Evolutionary conservation across 768 basidiomycete species (phyloP), one percentile per base, ranked within the genome.

Genomic region (Candolleomyces aberdarensis): DNA sequence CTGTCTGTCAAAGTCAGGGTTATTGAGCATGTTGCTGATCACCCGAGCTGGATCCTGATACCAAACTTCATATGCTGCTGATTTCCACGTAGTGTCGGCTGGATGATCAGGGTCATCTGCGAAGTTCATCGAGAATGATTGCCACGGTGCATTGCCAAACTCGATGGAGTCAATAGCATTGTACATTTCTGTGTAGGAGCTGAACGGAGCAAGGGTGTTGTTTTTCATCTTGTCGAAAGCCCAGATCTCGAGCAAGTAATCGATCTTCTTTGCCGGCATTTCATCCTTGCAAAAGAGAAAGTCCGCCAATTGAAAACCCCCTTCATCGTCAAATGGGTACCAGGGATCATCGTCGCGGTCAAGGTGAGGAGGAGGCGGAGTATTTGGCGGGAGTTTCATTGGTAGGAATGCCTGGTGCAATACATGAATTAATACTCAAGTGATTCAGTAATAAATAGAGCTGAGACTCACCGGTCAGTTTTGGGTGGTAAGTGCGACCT

Each of bases 91-190:
- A 7, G 50, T 36, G 6, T 36, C 14, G 6, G n/a, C 22, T 8
- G 22, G 31, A 36, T 54, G 40, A 26, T 19, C 10, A 9, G 5
- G 32, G 19, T 53, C 41, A 6, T 32, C 22, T 6, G 64, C 31
- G 32, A 76, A 77, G 7, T 60, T 47, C 7, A 75, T 48, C 0
- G 64, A 52, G 56, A 80, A 74, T 2, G 64, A 67, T 5, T 71
- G 20, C 79, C 80, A 82, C 0, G 76, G 72, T 6, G 69, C 69
- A 39, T 75, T 73, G 11, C 77, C 76, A 20, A 70, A 57, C 9
- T 54, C 57, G 26, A 73, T 78, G 0, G 57, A 56, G 52, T 81
- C 75, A 31, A 82, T 80, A 0, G 67, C 70, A 0, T 49, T 32
- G 41, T 76, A 71, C 4, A 79, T 22, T 19, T 79, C 71, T 2